Evolutionary conservation across 768 basidiomycete genomes (phyloP), one percentile per base, ranked within the genome.

Genomic region (Phaffia australis): DNA sequence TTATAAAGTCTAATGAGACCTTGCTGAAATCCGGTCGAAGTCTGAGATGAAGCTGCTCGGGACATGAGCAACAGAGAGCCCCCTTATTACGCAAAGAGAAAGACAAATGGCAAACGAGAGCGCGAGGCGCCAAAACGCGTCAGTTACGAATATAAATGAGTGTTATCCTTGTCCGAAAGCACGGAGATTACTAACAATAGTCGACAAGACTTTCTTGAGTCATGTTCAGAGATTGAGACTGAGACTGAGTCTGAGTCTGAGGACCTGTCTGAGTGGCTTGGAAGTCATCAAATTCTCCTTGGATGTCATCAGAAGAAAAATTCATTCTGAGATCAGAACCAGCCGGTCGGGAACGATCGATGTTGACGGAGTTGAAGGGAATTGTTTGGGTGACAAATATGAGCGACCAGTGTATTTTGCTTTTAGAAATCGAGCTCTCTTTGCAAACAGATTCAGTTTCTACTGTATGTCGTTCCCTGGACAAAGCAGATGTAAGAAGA

Each of bases 121-220:
- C 63, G 51, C 55, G 25, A 56, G 0, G 49, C 15, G 18, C 16
- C 16, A 18, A 11, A 16, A 21, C 18, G 16, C 29, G 30, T 18
- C 9, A 64, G 46, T 56, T 14, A 1, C 5, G 14, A 18, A 32
- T 21, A 29, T 25, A 47, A 47, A 21, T 29, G 19, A 50, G 27
- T 25, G 16, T 49, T 32, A 27, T 9, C 0, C 21, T 11, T 4
- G 9, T 14, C 61, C 48, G 21, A 23, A 54, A 51, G 62, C 51
- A n/a, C n/a, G 62, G 50, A 63, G 15, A 30, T 19, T 14, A 65
- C 64, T n/a, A 16, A 65, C 64, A 65, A 59, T 65, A 52, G 25
- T 65, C 64, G 29, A 49, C 16, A 9, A 16, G 18, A 3, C 48
- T n/a, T 29, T 51, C 58, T 23, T 65, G 64, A 16, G 56, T 42